Evolutionary conservation across 495 filamentous ascomycete species (phyloP), one percentile per base, ranked within the genome.

Genomic region (Talaromyces wortmannii): DNA sequence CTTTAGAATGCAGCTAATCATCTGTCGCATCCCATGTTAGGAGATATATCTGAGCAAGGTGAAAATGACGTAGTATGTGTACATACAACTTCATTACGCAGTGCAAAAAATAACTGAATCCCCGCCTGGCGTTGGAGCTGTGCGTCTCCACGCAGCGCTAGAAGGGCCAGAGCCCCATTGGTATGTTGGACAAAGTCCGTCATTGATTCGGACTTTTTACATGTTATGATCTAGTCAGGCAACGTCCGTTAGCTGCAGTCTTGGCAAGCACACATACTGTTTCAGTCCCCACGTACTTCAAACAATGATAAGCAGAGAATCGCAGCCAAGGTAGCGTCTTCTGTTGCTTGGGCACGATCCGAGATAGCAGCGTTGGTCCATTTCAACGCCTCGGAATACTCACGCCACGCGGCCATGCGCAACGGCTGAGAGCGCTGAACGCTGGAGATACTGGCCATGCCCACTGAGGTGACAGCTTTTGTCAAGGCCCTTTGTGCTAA

Each of bases 291-390:
- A 40, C 36, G 5, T 64, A 76, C 73, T 69, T 73, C 74, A 63
- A 66, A 79, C 61, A 72, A 68, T 55, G 62, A 76, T 36, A 88
- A 71, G 29, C 86, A 73, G 17, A 88, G 67, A 32, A 85, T 78
- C 1, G 81, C 73, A 31, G 84, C 78, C 57, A 88, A 75, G 6
- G 83, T 84, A 48, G 72, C 73, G 63, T 88, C 83, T 48, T 80
- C 76, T 57, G 75, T 77, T 43, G 79, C 81, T 43, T 85, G 77
- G 8, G 64, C 63, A 4, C 76, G 72, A 50, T 80, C 71, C 50
- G 67, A 59, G 10, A 88, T 61, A 12, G 84, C 83, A 17, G 71
- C 63, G 51, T 80, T 84, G 5, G 77, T 66, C n/a, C 75, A 58
- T 31, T 67, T 64, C 13, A 82, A 59, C 0, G 77, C 79, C n/a